Conservation (phyloP, 1,284 basidiomycete species). For the Bondarzewia mesenterica region DNA sequence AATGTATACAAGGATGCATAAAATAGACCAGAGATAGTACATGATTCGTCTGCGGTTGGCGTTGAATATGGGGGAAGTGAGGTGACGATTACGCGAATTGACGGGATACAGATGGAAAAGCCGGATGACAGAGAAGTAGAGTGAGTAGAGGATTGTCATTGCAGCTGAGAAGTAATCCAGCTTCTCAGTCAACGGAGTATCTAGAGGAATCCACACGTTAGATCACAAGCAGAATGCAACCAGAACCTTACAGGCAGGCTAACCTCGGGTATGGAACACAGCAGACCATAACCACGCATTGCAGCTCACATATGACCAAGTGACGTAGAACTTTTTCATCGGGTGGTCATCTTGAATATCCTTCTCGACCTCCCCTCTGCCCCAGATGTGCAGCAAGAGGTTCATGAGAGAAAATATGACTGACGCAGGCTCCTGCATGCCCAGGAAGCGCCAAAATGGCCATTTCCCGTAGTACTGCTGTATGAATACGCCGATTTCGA, state of each 20-base stretch:
- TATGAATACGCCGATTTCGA: conserved; percentile 32
- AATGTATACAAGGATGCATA: conserved; percentile 47
- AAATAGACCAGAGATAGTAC: conserved; percentile 29
- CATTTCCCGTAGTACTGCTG: conserved; percentile 95
- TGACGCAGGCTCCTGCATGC: conserved; percentile 92
- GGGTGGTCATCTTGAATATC: conserved; percentile 52
- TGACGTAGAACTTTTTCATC: conserved; percentile 63
- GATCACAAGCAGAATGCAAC: background rate
- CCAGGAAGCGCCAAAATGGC: conserved; percentile 83
- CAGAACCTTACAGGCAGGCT: conserved; percentile 16
- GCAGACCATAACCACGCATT: conserved; percentile 93
- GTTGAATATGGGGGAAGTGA: conserved; percentile 16
- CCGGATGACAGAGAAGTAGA: conserved; percentile 73
- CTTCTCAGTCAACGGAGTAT: conserved; percentile 80
- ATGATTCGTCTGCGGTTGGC: conserved; percentile 2
- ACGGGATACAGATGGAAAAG: conserved; percentile 68
- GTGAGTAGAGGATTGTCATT: conserved; percentile 66
- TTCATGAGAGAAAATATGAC: conserved; percentile 88
- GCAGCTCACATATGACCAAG: conserved; percentile 68
- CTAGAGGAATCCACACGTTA: conserved; percentile 31
- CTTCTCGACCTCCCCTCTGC: conserved; percentile 40
- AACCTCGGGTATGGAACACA: conserved; percentile 89
- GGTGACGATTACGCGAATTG: conserved; percentile 18
- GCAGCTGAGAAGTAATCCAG: conserved; percentile 96
- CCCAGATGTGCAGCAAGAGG: conserved; percentile 62